Conservation (phyloP, 164 flowering plant genomes). For the Paratinospora sagittata region DNA sequence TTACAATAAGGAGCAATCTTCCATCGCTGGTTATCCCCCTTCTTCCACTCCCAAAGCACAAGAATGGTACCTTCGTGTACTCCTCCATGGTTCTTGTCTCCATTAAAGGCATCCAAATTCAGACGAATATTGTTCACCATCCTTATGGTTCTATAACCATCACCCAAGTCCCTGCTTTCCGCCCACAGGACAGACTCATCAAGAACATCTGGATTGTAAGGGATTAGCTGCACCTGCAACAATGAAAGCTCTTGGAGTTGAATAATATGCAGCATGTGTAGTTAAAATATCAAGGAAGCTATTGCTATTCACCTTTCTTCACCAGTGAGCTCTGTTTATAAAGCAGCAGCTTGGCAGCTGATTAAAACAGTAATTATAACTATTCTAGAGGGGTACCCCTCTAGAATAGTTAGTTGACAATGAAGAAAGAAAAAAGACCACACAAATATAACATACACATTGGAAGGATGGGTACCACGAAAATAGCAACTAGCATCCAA, state of each 20-base stretch:
- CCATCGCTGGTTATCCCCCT: conserved; percentile 82
- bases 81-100: conserved; percentile 60
- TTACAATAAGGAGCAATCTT: conserved; percentile 56
- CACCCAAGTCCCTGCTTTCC: conserved; percentile 54
- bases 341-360: background rate
- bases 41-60: conserved; percentile 62
- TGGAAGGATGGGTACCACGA: too few relatives aligned
- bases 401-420: too few relatives aligned
- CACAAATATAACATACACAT: too few relatives aligned
- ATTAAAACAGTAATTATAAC: too few relatives aligned
- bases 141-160: conserved; percentile 50
- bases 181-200: conserved; percentile 69
- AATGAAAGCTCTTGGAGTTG: too few relatives aligned
- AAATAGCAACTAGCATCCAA: too few relatives aligned
- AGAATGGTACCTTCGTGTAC: conserved; percentile 59
- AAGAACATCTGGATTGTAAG: conserved; percentile 43
- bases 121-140: conserved; percentile 64
- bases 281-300: background rate
- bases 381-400: too few relatives aligned
- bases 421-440: too few relatives aligned
- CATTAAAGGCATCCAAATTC: conserved; percentile 64
- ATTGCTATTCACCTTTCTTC: background rate
- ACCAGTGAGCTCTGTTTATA: background rate
- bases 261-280: too few relatives aligned
- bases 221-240: conserved; percentile 53